Conservation (phyloP, 31 red algal species). For the Endocladia muricata region DNA sequence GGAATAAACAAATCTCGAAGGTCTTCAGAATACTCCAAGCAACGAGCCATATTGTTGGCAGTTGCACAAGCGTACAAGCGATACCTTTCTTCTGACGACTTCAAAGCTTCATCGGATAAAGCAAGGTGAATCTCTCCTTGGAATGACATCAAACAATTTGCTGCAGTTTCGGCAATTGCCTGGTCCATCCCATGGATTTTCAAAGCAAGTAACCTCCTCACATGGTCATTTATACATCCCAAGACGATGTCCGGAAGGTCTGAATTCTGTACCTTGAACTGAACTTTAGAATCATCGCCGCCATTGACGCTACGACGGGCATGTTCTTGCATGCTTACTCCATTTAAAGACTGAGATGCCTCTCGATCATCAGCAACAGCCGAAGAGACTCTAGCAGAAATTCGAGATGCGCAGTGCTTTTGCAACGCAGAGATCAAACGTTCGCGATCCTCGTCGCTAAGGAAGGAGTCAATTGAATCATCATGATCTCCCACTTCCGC, state of each 20-base stretch:
- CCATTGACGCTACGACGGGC: not conserved
- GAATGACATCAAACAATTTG: conserved; percentile 32
- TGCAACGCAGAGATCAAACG: conserved; percentile 49
- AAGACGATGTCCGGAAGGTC: conserved; percentile 37
- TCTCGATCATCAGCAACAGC: not conserved
- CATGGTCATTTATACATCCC: conserved; percentile 37
- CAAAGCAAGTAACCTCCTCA: conserved; percentile 33
- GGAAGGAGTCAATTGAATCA: conserved; percentile 47
- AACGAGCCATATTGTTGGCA: conserved; percentile 65
- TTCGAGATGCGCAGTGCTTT: conserved; percentile 42
- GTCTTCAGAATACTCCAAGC: conserved; percentile 65
- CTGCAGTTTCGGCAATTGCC: conserved; percentile 36
- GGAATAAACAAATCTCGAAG: conserved; percentile 57
- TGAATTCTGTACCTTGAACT: too few species aligned
- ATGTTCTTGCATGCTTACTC: not conserved
- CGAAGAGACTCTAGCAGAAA: conserved; percentile 14
- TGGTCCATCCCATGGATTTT: conserved; percentile 47
- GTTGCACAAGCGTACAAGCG: conserved; percentile 47
- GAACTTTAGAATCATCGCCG: not conserved
- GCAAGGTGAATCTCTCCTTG: conserved; percentile 29
- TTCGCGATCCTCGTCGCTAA: conserved; percentile 40
- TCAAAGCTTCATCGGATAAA: conserved; percentile 20
- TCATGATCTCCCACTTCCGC: conserved; percentile 56
- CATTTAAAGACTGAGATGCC: not conserved
- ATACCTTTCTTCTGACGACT: conserved; percentile 20